Evolutionary conservation across 257 asterid genomes (phyloP).

Genomic region (Oldenlandia corymbosa): DNA sequence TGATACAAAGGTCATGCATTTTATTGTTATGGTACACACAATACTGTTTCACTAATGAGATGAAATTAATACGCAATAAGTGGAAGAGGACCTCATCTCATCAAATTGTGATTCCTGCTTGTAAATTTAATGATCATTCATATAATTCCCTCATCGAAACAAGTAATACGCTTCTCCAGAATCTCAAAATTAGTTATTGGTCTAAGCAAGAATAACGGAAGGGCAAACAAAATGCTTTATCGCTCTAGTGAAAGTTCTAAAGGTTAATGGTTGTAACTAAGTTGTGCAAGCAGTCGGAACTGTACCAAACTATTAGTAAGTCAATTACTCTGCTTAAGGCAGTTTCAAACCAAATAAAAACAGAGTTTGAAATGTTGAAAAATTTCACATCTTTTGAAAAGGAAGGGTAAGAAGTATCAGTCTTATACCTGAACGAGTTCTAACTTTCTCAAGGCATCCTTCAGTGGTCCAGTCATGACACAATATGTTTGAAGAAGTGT

Average conservation of each 20-base stretch:
- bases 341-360: not conserved
- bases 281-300: not conserved
- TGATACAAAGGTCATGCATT: too few species aligned
- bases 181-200: not conserved
- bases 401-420: not conserved
- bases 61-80: too few species aligned
- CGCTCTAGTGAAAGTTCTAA: not conserved
- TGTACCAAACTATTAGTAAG: not conserved
- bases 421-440: slow-evolving; percentile 54
- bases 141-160: too few species aligned
- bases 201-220: not conserved
- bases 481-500: slow-evolving; percentile 52
- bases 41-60: too few species aligned
- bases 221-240: not conserved
- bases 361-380: too few species aligned
- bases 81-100: too few species aligned
- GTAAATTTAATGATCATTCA: too few species aligned
- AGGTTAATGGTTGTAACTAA: not conserved
- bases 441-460: slow-evolving; percentile 59
- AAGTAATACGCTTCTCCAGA: too few species aligned
- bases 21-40: too few species aligned
- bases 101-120: too few species aligned
- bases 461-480: slow-evolving; percentile 52
- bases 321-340: not conserved
- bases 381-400: too few species aligned